Base-by-base conservation (phyloP, 1,284 basidiomycete species). In the Sporisorium exsertum region DNA sequence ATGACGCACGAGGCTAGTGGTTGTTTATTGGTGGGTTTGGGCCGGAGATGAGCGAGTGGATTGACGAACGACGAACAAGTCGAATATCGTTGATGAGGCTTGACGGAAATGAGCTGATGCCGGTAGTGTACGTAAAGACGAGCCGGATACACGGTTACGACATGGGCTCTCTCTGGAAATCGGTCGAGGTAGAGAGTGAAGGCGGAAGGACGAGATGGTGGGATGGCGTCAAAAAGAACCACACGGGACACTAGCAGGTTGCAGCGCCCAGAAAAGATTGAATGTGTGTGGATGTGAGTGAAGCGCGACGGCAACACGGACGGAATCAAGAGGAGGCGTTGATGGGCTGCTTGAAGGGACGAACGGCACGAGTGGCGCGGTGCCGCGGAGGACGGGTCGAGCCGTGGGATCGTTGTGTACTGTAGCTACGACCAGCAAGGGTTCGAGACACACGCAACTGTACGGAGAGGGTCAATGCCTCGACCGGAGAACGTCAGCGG, bases 1-100 rank as follows among this genome's bases (percentile, higher is more conserved):
- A 35, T 20, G 60, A 40, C n/a, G 56, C 24, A 52, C 65, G 40
- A 55, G n/a, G 43, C 20, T 13, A n/a, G 10, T 13, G n/a, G n/a
- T 18, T 18, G 49, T 26, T 35, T 33, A 15, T 42, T 20, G 35
- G 27, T 59, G 47, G 37, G 27, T 18, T 20, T 5, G 27, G 29
- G 26, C 15, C 49, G 49, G 49, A 50, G 18, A 32, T 50, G 27
- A 50, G 49, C 49, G 49, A 32, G 2, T 20, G 18, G 13, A 2
- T 29, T 32, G 29, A 50, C 32, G 49, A 50, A 50, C 49, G 10
- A 43, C n/a, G 37, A 40, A 9, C 1, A 16, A 50, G 20, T 10
- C 49, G 49, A 50, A 29, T 4, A 1, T 50, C 27, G 49, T 50
- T 20, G 49, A 50, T 20, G 49, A 32, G 49, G 29, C n/a, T 29